Evolutionary conservation across 768 basidiomycete genomes (phyloP).

Genomic region (Hygrophoropsis aurantiaca): DNA sequence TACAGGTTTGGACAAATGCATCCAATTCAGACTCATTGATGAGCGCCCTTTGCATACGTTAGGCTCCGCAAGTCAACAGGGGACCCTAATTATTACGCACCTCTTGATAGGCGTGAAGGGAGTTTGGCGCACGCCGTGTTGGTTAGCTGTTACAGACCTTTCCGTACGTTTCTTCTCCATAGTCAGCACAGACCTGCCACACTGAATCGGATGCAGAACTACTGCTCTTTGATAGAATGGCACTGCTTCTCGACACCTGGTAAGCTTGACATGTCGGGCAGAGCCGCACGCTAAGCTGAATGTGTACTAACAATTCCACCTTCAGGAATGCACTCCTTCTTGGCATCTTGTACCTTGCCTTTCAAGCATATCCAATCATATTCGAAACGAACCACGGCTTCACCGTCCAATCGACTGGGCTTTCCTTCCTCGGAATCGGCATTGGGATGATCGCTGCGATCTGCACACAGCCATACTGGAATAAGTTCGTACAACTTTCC

Average conservation of each 20-base stretch:
- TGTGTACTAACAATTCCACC: not conserved
- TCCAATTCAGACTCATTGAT: not conserved
- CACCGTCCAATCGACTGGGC: conserved; percentile 48
- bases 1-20: not conserved
- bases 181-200: not conserved
- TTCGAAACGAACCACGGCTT: conserved; percentile 50
- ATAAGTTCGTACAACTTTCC: conserved; percentile 18
- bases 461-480: conserved; percentile 47
- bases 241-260: conserved; percentile 70
- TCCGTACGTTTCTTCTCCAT: conserved; percentile 47
- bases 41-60: not conserved
- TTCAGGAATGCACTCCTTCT: conserved; percentile 40
- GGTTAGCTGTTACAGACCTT: conserved; percentile 67
- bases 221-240: conserved; percentile 71
- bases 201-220: conserved; percentile 44
- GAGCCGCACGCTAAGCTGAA: not conserved
- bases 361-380: conserved; percentile 59
- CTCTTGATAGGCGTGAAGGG: conserved; percentile 51
- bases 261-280: conserved; percentile 24
- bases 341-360: conserved; percentile 47
- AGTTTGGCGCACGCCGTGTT: conserved; percentile 47
- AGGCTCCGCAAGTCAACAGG: conserved; percentile 59
- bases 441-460: conserved; percentile 43
- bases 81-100: conserved; percentile 54
- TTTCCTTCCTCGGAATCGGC: conserved; percentile 53